Percentiles rank a stretch among this genome's conserved stretches.
These are phyloP conservation scores for Sarocladiaceae sp. DNA, from an alignment of 2,329 filamentous ascomycete genomes.

Conservation along the genomic window DNA sequence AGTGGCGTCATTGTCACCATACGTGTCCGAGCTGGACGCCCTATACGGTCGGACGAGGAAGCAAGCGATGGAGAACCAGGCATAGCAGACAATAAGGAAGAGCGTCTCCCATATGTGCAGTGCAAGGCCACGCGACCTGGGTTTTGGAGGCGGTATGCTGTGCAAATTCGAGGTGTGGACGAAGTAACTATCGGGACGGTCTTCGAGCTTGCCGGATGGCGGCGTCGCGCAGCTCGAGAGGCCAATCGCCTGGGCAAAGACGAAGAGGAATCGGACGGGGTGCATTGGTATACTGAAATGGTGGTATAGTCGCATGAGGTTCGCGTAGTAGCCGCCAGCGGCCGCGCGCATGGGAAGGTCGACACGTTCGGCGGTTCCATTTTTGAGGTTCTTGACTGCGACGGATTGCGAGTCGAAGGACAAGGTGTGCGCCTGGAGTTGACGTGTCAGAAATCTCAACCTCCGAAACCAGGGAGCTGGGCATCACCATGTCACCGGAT, in stretches of 20 bases:
- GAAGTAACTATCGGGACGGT: conserved; percentile 34
- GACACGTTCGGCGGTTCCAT: conserved; percentile 25
- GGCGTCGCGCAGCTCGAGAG: background rate
- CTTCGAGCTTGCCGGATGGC: conserved; percentile 2
- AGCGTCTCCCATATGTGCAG: conserved; percentile 35
- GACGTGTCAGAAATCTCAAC: background rate
- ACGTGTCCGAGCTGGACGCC: background rate
- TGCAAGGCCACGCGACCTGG: conserved; percentile 28
- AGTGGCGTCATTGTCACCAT: background rate
- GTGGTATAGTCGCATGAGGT: conserved; percentile 50
- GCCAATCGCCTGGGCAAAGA: conserved; percentile 33
- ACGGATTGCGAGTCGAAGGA: conserved; percentile 34
- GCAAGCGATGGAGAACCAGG: conserved; percentile 48
- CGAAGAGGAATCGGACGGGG: conserved; percentile 46
- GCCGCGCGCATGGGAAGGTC: conserved; percentile 33
- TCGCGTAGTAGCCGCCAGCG: conserved; percentile 43
- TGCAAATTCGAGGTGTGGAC: conserved; percentile 50
- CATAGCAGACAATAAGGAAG: conserved; percentile 40
- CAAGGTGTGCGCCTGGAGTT: conserved; percentile 25
- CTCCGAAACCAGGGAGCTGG: background rate
- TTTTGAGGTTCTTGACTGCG: conserved; percentile 24
- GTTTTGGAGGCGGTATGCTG: conserved; percentile 35
- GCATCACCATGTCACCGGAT: background rate
- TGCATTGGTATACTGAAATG: conserved; percentile 44
- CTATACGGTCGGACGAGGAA: conserved; percentile 35